Evolutionary conservation across 352 stramenopile genomes (phyloP), one percentile per base, ranked within the genome.

Genomic region (Phytopythium cucurbitacearum): DNA sequence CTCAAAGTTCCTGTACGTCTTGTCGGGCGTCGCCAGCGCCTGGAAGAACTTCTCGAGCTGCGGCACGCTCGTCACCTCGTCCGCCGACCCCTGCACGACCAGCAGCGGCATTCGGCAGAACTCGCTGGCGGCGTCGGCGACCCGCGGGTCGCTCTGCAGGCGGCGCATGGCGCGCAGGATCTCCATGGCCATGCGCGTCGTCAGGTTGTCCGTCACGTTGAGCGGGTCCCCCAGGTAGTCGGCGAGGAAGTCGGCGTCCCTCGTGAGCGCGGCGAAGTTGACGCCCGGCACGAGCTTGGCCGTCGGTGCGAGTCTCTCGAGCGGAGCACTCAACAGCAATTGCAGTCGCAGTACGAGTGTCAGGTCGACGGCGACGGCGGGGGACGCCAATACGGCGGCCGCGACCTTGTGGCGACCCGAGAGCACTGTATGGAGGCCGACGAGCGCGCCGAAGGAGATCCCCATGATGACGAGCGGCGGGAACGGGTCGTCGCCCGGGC

Each of bases 361-460:
- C 50, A 65, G 71, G 60, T 87, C 76, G 34, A 87, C 79, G 3
- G 69, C 71, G 41, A 89, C 65, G n/a, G 80, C 73, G 0, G 80
- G 80, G 37, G 69, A 74, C 16, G 75, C 73, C 42, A 88, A 64
- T 10, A 86, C 58, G 42, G 74, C 68, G 52, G 62, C 80, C 32
- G 45, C 47, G 52, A 90, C 84, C 36, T 48, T 41, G 54, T 88
- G 73, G 13, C 50, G 48, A 3, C 62, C 60, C 5, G 72, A 83
- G 34, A 88, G 53, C 48, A 84, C 59, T 7, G 71, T 83, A 60
- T 87, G 70, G 1, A 85, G 44, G 32, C 69, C 73, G n/a, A 88
- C 72, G 28, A 89, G 71, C 36, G 59, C 69, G 55, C 79, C 76
- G 59, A 84, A 90, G 11, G 70, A 85, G 53, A 87, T 87, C 48